Evolutionary conservation across 148 eudicot species (phyloP).

Genomic region (Rhododendron griersonianum): DNA sequence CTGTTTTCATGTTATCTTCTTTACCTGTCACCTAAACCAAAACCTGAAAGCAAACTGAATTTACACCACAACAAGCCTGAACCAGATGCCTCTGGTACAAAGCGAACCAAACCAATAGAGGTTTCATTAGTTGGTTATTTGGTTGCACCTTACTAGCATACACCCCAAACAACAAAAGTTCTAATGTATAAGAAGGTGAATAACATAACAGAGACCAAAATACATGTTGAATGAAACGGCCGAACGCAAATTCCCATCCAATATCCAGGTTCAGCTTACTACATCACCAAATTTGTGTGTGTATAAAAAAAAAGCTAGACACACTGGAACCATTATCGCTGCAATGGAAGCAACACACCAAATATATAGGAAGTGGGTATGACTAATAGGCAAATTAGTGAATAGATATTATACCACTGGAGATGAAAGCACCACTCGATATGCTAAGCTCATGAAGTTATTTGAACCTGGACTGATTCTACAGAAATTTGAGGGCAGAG

Average conservation of each 20-base stretch:
- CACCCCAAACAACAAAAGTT: background rate
- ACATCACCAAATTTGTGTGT: background rate
- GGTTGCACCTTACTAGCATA: background rate
- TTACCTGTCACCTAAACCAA: background rate
- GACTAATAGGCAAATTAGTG: constrained; percentile 9
- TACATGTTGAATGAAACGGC: background rate
- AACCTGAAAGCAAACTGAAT: background rate
- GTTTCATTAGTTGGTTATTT: background rate
- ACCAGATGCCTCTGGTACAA: background rate
- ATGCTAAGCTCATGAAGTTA: constrained; percentile 59
- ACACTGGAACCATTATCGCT: background rate
- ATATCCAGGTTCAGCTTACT: background rate
- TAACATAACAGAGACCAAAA: background rate
- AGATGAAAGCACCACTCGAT: constrained; percentile 81
- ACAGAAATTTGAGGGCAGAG: constrained; percentile 62
- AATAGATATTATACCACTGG: constrained; percentile 65
- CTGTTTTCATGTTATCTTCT: background rate
- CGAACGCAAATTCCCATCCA: background rate
- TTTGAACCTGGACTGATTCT: constrained; percentile 76
- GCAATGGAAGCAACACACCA: background rate
- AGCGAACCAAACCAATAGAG: background rate
- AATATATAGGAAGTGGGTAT: constrained; percentile 1
- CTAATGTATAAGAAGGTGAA: background rate
- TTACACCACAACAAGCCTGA: background rate
- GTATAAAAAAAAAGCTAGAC: background rate